phyloP scores from a whole-genome alignment of 2,329 filamentous ascomycete genomes.

The Leptosphaerulina australis region DNA sequence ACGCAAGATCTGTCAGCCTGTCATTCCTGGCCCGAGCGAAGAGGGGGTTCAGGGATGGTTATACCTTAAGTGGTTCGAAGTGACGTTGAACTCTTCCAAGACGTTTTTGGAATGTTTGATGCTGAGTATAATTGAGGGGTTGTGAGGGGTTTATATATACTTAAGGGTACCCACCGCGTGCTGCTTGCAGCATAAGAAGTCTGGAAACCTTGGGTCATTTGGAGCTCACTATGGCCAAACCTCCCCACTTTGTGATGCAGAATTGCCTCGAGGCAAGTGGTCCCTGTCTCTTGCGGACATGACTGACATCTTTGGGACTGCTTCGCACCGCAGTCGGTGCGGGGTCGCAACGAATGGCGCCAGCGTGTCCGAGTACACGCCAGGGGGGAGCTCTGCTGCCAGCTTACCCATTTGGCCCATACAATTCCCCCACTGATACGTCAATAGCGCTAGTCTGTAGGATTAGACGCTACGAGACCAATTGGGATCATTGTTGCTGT shows the following conservation, averaged over 20 bases:
- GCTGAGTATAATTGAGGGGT: conserved; percentile 28
- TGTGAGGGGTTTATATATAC: conserved; percentile 41
- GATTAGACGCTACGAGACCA: conserved; percentile 13
- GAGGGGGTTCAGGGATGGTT: conserved; percentile 28
- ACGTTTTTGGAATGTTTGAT: conserved; percentile 19
- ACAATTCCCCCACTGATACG: conserved; percentile 16
- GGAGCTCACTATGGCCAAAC: conserved; percentile 27
- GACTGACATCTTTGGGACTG: conserved; percentile 42
- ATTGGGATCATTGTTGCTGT: conserved; percentile 19
- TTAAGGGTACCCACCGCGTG: conserved; percentile 24
- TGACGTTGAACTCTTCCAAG: conserved; percentile 27
- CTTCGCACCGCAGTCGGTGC: conserved; percentile 40
- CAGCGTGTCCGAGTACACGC: conserved; percentile 28
- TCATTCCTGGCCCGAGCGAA: conserved; percentile 14
- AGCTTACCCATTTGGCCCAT: conserved; percentile 23
- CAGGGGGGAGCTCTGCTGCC: conserved; percentile 21
- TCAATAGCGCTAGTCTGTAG: conserved; percentile 20
- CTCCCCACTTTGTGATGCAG: conserved; percentile 46
- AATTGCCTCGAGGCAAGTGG: conserved; percentile 29
- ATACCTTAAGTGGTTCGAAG: conserved; percentile 35
- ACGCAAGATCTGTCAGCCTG: conserved; percentile 35
- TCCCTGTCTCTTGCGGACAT: conserved; percentile 32
- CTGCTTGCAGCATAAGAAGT: conserved; percentile 23
- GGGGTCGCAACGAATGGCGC: conserved; percentile 47
- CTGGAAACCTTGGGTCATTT: conserved; percentile 31